Base-by-base conservation (phyloP, 2,329 filamentous ascomycete genomes). In the Macroventuria anomochaeta region DNA sequence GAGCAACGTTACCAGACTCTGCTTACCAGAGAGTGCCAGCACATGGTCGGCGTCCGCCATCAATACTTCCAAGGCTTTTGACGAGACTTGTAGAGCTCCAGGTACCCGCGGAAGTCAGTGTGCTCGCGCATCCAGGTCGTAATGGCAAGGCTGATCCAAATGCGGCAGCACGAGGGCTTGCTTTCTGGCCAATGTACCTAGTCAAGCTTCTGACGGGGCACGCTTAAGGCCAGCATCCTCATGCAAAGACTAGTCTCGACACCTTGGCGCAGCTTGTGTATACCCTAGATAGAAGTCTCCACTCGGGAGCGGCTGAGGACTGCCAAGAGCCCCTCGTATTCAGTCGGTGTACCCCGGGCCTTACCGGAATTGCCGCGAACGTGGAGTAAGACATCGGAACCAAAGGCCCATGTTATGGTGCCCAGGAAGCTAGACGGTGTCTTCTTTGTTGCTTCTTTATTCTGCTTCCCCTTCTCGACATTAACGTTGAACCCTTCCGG, bases 11-110 rank as follows among this genome's bases (percentile, higher is more conserved):
- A 39, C 58, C 46, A 57, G 51, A 21, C 20, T 43, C 8, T 29
- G 28, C 51, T 39, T 38, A 20, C 42, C 42, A 29, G 18, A 40
- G 21, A 26, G 18, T 23, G 21, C 38, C 32, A 25, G 33, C 21
- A 34, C 31, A 20, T 25, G 18, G 29, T 38, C 38, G 34, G 55
- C 40, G 34, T 44, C 52, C 57, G 59, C 65, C 59, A 55, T 63
- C 64, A 55, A 65, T 65, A 67, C 31, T 67, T 59, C 63, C 64
- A 67, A 69, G 61, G 55, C 28, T 41, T 55, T 62, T 59, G 39
- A 44, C 53, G 55, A 62, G 28, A 38, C 29, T 51, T 47, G 42
- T 21, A 25, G 42, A 25, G 43, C n/a, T 46, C 33, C 13, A 32
- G 28, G 44, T 15, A 28, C 33, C 55, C 38, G 32, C 48, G 51